Evolutionary conservation across 1,284 basidiomycete genomes (phyloP), one percentile per base, ranked within the genome.

Genomic region (Ustilago tritici): DNA sequence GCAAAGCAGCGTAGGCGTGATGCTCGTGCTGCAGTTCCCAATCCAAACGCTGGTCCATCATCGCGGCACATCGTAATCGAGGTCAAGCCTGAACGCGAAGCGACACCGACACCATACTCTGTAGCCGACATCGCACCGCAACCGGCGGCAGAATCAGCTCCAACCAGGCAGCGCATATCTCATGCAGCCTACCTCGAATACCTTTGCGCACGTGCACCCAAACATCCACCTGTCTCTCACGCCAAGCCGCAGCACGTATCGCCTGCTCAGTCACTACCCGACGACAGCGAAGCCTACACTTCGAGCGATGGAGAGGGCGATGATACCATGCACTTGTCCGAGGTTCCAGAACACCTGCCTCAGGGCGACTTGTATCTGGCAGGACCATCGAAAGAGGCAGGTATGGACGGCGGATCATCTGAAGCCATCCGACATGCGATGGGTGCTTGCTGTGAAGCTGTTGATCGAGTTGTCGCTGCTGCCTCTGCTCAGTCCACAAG

Each of bases 361-460:
- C 84, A 85, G 54, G 84, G 84, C 31, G 84, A 85, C 52, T 58
- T 85, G 43, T 85, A 85, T 56, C 65, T 85, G 1, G 77, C 79
- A 15, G 84, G 84, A 4, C 82, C 83, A 4, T 60, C 63, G 19
- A 56, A 57, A 0, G 50, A 56, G 0, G 61, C 32, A 14, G 53
- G 61, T 4, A 52, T 49, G 40, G 65, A 77, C 31, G 83, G 82
- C 34, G 83, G 83, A n/a, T 84, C 83, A 6, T 70, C 75, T 31
- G 75, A 83, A 49, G 83, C 83, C 14, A 84, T 84, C 12, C 67
- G 78, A 17, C 81, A 83, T 41, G 80, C 83, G 4, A 70, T 84
- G 56, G 83, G 82, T 23, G 80, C 82, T 4, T 79, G 79, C 47
- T 76, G 77, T 31, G 82, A 83, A 56, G 83, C 81, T 6, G 83